These are phyloP conservation scores for Endothia cerciana DNA, from an alignment of 2,329 filamentous ascomycete genomes.

Conservation along the genomic window DNA sequence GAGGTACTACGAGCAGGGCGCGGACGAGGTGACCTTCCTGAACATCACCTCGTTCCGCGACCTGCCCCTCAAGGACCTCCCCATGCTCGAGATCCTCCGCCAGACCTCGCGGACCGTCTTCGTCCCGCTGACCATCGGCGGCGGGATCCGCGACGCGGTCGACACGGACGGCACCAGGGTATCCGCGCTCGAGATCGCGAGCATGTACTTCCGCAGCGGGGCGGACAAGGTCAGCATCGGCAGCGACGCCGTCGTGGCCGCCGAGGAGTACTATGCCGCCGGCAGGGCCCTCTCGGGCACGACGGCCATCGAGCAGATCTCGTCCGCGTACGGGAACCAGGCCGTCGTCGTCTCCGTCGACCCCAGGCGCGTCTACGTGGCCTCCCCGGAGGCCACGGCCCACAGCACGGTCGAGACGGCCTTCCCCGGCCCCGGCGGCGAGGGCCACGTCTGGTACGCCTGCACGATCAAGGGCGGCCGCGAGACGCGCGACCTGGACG, in stretches of 20 bases:
- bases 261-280: constrained; percentile 82
- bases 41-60: constrained; percentile 99
- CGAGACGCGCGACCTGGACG: constrained; percentile 92
- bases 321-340: constrained; percentile 90
- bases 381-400: constrained; percentile 54
- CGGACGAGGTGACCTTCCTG: constrained; percentile 95
- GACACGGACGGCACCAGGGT: constrained; percentile 86
- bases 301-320: constrained; percentile 96
- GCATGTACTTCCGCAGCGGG: constrained; percentile 95
- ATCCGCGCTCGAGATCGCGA: constrained; percentile 90
- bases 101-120: constrained; percentile 90
- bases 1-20: constrained; percentile 93
- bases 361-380: constrained; percentile 87
- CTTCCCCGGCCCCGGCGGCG: constrained; percentile 73
- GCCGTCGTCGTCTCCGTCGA: constrained; percentile 96
- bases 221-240: constrained; percentile 98
- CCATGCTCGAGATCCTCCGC: constrained; percentile 93
- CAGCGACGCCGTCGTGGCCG: constrained; percentile 89
- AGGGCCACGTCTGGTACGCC: constrained; percentile 91
- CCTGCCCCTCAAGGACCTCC: constrained; percentile 86
- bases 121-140: constrained; percentile 92
- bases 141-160: constrained; percentile 89
- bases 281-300: constrained; percentile 73
- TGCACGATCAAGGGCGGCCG: constrained; percentile 96
- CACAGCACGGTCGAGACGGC: constrained; percentile 73